These are phyloP conservation scores for Cordyceps tenuipes DNA, from an alignment of 2,329 filamentous ascomycete species.

Conservation along the genomic window DNA sequence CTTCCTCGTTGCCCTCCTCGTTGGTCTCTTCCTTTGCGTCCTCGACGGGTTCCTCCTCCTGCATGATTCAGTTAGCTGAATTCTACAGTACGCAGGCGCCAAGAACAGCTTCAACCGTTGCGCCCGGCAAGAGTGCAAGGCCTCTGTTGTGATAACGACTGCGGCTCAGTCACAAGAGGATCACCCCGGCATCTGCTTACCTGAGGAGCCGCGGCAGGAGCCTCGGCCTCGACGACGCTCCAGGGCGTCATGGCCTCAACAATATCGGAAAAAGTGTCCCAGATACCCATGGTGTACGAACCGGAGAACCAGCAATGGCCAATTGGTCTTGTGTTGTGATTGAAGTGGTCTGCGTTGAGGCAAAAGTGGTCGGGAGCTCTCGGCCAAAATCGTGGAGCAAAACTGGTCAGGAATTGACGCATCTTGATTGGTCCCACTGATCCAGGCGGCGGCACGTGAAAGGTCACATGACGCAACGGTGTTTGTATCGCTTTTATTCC, in stretches of 20 bases:
- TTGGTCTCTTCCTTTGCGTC: slow-evolving; percentile 22
- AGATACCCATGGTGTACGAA: slow-evolving; percentile 53
- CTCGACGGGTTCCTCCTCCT: slow-evolving; percentile 26
- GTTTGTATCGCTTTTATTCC: not conserved
- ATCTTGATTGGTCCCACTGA: slow-evolving; percentile 36
- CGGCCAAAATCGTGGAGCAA: slow-evolving; percentile 32
- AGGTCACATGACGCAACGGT: slow-evolving; percentile 18
- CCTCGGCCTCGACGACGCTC: slow-evolving; percentile 57
- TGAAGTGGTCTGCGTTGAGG: slow-evolving; percentile 18
- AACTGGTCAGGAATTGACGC: slow-evolving; percentile 41
- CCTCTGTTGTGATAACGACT: not conserved
- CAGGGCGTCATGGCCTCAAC: slow-evolving; percentile 58
- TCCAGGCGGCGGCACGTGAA: slow-evolving; percentile 13
- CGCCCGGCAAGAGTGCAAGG: not conserved
- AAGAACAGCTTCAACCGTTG: not conserved
- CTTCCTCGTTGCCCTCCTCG: slow-evolving; percentile 21
- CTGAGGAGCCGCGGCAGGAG: slow-evolving; percentile 57
- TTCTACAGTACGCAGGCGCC: not conserved
- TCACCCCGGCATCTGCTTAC: slow-evolving; percentile 26
- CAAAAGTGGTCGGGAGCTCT: slow-evolving; percentile 32
- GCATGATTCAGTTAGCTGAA: slow-evolving; percentile 11
- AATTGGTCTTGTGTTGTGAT: slow-evolving; percentile 28
- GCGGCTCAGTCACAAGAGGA: not conserved
- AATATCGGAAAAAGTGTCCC: slow-evolving; percentile 56
- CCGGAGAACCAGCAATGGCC: slow-evolving; percentile 31